Percentiles rank a stretch among this genome's conserved stretches.
phyloP scores from a whole-genome alignment of 202 grass and related monocot species.

The Digitaria exilis region DNA sequence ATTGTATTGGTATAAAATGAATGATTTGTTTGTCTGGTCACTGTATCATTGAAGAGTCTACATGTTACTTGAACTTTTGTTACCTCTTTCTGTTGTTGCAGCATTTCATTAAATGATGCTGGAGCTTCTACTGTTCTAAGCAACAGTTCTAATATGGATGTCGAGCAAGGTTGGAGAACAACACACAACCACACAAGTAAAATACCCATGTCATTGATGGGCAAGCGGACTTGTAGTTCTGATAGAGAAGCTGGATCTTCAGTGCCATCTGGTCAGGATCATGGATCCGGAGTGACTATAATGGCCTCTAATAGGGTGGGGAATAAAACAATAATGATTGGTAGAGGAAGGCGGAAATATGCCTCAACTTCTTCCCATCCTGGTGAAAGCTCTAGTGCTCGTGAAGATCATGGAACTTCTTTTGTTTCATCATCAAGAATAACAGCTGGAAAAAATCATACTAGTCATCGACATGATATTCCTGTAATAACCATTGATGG shows the following conservation, averaged over 20 bases:
- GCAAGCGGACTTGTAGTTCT: not conserved
- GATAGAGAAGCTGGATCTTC: constrained; percentile 39
- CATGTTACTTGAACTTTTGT: constrained; percentile 17
- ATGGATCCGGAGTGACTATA: constrained; percentile 21
- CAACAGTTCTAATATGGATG: constrained; percentile 15
- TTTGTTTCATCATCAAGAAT: constrained; percentile 37
- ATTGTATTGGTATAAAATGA: constrained; percentile 14
- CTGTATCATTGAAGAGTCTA: not conserved
- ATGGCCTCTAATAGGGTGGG: constrained; percentile 11
- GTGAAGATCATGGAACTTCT: constrained; percentile 32
- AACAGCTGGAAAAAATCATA: constrained; percentile 36
- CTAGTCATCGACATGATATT: constrained; percentile 22
- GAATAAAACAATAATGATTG: constrained; percentile 39
- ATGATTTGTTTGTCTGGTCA: constrained; percentile 15
- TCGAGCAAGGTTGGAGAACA: constrained; percentile 45
- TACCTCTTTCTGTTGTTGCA: constrained; percentile 26
- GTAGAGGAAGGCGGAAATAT: constrained; percentile 45
- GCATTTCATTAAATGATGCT: constrained; percentile 30
- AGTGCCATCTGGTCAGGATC: constrained; percentile 31
- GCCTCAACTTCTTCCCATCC: constrained; percentile 31
- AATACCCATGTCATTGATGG: constrained; percentile 14
- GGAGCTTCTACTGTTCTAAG: constrained; percentile 29
- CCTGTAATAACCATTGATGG: constrained; percentile 53
- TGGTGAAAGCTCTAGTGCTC: constrained; percentile 50
- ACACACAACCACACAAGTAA: constrained; percentile 47